phyloP scores from a whole-genome alignment of 768 basidiomycete species.

The Galerina marginata region DNA sequence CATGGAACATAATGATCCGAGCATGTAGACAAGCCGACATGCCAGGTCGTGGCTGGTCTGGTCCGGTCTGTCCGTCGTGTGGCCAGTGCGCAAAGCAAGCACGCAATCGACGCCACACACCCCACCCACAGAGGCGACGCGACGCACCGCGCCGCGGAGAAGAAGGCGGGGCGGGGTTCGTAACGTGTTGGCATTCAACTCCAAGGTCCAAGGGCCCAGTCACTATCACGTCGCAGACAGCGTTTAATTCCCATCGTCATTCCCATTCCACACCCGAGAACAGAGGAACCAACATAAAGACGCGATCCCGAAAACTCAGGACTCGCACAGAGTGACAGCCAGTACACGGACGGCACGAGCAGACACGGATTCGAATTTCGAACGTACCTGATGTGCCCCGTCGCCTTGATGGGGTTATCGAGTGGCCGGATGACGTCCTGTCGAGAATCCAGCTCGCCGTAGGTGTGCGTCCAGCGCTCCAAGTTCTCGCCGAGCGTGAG shows the following conservation, averaged over 20 bases:
- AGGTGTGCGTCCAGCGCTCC: conserved; percentile 82
- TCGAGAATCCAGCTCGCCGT: conserved; percentile 73
- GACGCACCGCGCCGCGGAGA: conserved; percentile 17
- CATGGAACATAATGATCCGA: conserved; percentile 5
- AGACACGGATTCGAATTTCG: conserved; percentile 18
- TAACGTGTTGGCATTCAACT: neutral
- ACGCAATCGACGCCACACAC: too few relatives aligned
- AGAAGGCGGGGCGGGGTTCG: conserved; percentile 16
- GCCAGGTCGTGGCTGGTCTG: too few relatives aligned
- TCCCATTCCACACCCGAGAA: too few relatives aligned
- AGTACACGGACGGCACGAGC: conserved; percentile 6
- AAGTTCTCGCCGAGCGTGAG: conserved; percentile 91
- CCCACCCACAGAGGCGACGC: neutral
- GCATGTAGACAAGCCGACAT: neutral
- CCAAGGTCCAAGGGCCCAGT: neutral
- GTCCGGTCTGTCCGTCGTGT: too few relatives aligned
- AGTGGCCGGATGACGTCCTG: conserved; percentile 92
- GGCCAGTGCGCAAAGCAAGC: too few relatives aligned
- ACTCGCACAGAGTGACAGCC: neutral
- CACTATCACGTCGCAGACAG: too few relatives aligned
- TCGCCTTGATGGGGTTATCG: conserved; percentile 84
- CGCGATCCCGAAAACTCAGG: too few relatives aligned
- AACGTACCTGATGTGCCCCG: conserved; percentile 85
- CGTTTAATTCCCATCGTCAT: too few relatives aligned
- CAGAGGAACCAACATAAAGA: too few relatives aligned